Conservation (phyloP, 2,329 filamentous ascomycete genomes). For the Monilinia fructigena region DNA sequence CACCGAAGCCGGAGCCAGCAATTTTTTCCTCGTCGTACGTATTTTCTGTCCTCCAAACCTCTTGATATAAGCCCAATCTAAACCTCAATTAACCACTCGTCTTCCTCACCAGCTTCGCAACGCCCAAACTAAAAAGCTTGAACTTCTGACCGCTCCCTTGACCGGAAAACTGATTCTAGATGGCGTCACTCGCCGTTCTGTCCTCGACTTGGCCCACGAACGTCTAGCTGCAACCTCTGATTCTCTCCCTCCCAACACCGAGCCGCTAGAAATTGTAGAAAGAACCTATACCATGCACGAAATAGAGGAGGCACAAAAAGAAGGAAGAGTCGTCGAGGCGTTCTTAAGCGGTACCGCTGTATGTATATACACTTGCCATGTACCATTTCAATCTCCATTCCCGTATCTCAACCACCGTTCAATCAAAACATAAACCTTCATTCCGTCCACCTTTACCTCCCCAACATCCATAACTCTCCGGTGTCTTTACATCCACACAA, state of each 20-base stretch:
- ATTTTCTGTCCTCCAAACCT: no score
- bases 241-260: conserved; percentile 35
- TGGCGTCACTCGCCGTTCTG: conserved; percentile 77
- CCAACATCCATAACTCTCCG: background rate
- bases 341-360: conserved; percentile 86
- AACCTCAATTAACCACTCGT: no score
- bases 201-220: conserved; percentile 69
- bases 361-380: conserved; percentile 43
- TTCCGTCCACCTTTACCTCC: background rate
- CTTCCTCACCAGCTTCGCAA: no score
- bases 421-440: background rate
- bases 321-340: conserved; percentile 77
- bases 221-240: conserved; percentile 50
- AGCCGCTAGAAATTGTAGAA: conserved; percentile 70
- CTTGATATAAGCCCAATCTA: no score
- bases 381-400: background rate
- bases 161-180: conserved; percentile 81
- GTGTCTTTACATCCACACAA: background rate
- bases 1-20: no score
- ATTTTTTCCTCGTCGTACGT: no score
- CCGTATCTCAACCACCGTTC: background rate
- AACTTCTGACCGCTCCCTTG: conserved; percentile 65
- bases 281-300: conserved; percentile 78
- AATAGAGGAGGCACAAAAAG: conserved; percentile 66
- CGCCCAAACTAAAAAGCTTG: no score